Evolutionary conservation across 768 basidiomycete genomes (phyloP).

Genomic region (Saitozyma podzolica): DNA sequence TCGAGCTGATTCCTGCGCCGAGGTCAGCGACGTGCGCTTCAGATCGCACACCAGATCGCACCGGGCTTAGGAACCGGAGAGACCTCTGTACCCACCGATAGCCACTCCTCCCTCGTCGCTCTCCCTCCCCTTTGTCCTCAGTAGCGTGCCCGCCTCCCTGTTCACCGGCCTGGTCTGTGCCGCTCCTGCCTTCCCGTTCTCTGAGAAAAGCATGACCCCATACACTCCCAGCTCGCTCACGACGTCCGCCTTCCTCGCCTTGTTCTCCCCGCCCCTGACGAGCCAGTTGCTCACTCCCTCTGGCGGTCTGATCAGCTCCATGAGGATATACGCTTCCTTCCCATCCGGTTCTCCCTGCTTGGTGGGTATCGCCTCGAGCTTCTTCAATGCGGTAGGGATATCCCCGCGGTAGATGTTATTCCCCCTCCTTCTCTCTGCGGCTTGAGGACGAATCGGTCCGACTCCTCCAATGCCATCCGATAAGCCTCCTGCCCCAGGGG

Average conservation of each 20-base stretch:
- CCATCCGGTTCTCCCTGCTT: slow-evolving; percentile 54
- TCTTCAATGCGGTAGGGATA: slow-evolving; percentile 74
- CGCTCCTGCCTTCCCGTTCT: not conserved
- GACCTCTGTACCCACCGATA: slow-evolving; percentile 59
- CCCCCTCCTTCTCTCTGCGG: slow-evolving; percentile 96
- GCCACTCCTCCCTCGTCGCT: slow-evolving; percentile 91
- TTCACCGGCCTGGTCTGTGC: slow-evolving; percentile 57
- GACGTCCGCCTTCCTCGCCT: slow-evolving; percentile 64
- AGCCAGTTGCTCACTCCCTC: slow-evolving; percentile 68
- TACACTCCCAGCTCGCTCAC: slow-evolving; percentile 91
- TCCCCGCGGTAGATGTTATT: slow-evolving; percentile 88
- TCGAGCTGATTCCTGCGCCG: slow-evolving; percentile 43
- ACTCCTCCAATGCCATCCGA: slow-evolving; percentile 59
- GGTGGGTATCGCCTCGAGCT: not conserved
- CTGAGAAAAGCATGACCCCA: slow-evolving; percentile 78
- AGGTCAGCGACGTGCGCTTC: slow-evolving; percentile 3
- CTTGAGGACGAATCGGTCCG: slow-evolving; percentile 76
- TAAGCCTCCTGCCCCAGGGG: slow-evolving; percentile 56
- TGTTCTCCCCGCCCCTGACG: slow-evolving; percentile 67
- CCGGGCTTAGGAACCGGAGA: not conserved
- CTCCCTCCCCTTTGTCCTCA: slow-evolving; percentile 85
- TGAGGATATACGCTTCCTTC: slow-evolving; percentile 87
- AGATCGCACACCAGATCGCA: not conserved
- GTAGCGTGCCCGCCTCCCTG: slow-evolving; percentile 74
- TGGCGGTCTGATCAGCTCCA: slow-evolving; percentile 87